A percentile compares a stretch with the other conserved stretches of the same genome.
Evolutionary conservation across 2,329 filamentous ascomycete species (phyloP).

Genomic region (Cladophialophora yegresii): DNA sequence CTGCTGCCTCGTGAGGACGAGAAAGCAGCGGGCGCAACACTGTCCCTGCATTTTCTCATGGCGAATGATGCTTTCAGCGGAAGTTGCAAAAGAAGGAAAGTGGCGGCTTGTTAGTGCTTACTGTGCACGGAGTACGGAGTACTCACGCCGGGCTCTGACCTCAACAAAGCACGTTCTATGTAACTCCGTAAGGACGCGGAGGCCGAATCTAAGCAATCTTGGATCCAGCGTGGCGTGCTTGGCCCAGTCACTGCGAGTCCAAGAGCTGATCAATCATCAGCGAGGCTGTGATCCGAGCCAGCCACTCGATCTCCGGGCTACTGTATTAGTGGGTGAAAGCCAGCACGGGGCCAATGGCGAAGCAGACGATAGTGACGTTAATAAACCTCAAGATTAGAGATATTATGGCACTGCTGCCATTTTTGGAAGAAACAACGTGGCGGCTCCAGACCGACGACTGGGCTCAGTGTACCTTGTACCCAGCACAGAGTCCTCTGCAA

Average conservation of each 20-base stretch:
- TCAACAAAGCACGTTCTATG: too few relatives aligned
- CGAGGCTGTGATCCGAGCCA: conserved; percentile 9
- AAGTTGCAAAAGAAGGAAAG: background rate
- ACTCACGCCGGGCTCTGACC: too few relatives aligned
- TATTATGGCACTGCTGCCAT: background rate
- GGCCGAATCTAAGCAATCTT: background rate
- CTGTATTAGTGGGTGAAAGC: too few relatives aligned
- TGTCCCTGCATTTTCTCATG: background rate
- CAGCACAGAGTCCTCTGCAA: background rate
- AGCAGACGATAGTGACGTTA: conserved; percentile 3
- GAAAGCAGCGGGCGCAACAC: background rate
- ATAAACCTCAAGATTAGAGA: background rate
- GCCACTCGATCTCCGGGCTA: background rate
- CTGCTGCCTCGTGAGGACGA: background rate
- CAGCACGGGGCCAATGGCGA: conserved; percentile 13
- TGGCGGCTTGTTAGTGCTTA: conserved; percentile 4
- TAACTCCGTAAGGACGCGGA: too few relatives aligned
- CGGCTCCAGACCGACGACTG: background rate
- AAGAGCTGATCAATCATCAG: conserved; percentile 10
- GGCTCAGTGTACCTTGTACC: background rate
- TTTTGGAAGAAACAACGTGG: background rate
- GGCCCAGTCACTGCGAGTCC: conserved; percentile 2
- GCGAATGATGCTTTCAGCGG: background rate
- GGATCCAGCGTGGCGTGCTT: conserved; percentile 7
- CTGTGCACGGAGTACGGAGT: too few relatives aligned